Conservation (phyloP, 208 protist genomes). For the Hexamita inflata region DNA sequence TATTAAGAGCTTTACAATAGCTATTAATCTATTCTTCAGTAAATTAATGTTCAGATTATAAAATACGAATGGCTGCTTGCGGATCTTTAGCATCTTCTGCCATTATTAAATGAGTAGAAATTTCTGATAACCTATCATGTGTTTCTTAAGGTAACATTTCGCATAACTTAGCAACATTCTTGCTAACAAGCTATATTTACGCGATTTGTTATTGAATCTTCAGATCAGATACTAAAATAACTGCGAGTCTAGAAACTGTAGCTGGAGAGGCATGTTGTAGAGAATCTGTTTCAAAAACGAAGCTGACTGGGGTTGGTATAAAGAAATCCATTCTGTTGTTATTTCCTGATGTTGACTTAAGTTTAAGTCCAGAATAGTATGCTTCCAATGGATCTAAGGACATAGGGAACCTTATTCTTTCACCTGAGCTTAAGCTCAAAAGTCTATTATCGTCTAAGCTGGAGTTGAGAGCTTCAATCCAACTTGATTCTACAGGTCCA, state of each 20-base stretch:
- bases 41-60: no score
- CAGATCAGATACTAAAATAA: conserved; percentile 9
- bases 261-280: conserved; percentile 38
- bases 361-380: neutral
- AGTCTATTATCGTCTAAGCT: conserved; percentile 90
- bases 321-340: neutral
- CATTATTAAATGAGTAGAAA: no score
- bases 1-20: no score
- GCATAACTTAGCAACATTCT: neutral
- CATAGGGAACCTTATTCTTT: conserved; percentile 71
- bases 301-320: conserved; percentile 3
- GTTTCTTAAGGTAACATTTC: no score
- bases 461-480: conserved; percentile 96
- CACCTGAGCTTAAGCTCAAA: conserved; percentile 85
- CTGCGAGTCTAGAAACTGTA: conserved; percentile 30
- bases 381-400: neutral
- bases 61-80: no score
- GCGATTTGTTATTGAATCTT: neutral
- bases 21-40: no score
- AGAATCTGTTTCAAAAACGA: conserved; percentile 36
- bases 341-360: neutral
- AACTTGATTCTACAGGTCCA: conserved; percentile 92
- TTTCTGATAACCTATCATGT: no score
- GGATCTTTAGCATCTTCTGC: no score
- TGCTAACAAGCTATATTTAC: neutral